phyloP scores from a whole-genome alignment of 352 stramenopile species.

The Phytophthora agathidicida region DNA sequence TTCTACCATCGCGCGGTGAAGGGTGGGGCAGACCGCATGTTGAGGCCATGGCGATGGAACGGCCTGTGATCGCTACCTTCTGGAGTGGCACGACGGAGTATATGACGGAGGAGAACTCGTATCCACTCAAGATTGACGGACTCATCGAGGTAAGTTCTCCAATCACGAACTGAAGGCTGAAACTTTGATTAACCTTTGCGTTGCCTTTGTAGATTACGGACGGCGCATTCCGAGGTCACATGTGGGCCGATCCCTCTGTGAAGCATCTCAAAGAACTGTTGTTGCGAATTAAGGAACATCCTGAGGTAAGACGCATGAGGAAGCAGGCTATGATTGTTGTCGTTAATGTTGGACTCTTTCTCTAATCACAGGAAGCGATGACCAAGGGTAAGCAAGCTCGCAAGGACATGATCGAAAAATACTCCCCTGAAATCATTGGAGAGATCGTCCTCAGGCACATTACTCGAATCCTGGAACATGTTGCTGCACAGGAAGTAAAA shows the following conservation, averaged over 20 bases:
- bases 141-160: conserved; percentile 60
- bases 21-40: conserved; percentile 94
- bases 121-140: conserved; percentile 80
- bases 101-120: conserved; percentile 89
- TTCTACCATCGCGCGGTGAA: conserved; percentile 92
- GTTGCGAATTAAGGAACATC: conserved; percentile 55
- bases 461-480: conserved; percentile 59
- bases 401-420: conserved; percentile 85
- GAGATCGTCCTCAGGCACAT: conserved; percentile 70
- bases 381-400: conserved; percentile 76
- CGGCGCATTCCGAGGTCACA: conserved; percentile 79
- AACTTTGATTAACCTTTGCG: neutral
- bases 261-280: conserved; percentile 77
- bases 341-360: neutral
- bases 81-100: conserved; percentile 92
- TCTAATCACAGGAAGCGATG: conserved; percentile 49
- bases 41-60: conserved; percentile 93
- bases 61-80: conserved; percentile 91
- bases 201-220: conserved; percentile 61
- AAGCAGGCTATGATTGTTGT: neutral
- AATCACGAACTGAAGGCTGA: neutral
- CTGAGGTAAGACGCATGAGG: conserved; percentile 41
- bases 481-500: conserved; percentile 33
- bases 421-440: conserved; percentile 78
- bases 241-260: conserved; percentile 87